Percentiles rank a stretch among this genome's conserved stretches.
phyloP scores from a whole-genome alignment of 2,329 filamentous ascomycete genomes.

The Paecilomyces dactylethromorphus region DNA sequence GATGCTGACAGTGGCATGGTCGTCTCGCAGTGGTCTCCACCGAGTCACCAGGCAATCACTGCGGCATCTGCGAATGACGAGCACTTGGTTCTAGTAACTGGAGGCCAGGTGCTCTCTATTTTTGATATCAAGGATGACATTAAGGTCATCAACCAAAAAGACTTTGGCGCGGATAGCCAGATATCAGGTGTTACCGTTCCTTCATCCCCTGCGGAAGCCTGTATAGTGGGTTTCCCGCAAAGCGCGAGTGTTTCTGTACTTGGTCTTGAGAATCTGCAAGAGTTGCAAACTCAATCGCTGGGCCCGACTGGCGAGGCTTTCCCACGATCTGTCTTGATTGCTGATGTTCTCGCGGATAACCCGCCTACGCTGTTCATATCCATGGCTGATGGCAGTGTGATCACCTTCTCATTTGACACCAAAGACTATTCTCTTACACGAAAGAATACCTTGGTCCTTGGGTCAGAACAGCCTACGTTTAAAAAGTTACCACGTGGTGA shows the following conservation, averaged over 20 bases:
- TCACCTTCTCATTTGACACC: constrained; percentile 69
- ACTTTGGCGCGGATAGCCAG: constrained; percentile 63
- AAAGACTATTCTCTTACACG: constrained; percentile 58
- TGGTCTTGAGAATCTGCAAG: constrained; percentile 58
- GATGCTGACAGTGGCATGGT: constrained; percentile 48
- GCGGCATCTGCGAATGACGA: constrained; percentile 68
- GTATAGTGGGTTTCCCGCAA: constrained; percentile 82
- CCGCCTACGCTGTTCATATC: constrained; percentile 77
- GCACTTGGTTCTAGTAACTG: constrained; percentile 66
- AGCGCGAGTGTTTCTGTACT: constrained; percentile 73
- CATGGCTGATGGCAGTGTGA: constrained; percentile 85
- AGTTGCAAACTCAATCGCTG: constrained; percentile 59
- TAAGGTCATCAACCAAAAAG: constrained; percentile 51
- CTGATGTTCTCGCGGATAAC: constrained; percentile 63
- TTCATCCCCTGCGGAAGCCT: constrained; percentile 55
- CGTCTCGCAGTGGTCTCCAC: constrained; percentile 41
- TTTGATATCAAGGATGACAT: constrained; percentile 58
- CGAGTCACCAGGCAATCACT: constrained; percentile 56
- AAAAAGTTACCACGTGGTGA: constrained; percentile 66
- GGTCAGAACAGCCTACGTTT: constrained; percentile 76
- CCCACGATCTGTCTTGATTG: constrained; percentile 73
- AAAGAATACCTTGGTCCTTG: constrained; percentile 75
- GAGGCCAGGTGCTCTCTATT: constrained; percentile 66
- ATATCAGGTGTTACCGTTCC: constrained; percentile 80
- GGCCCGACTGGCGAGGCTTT: constrained; percentile 65